Base-by-base conservation (phyloP, 345 rosid species). In the Hibiscus trionum region DNA sequence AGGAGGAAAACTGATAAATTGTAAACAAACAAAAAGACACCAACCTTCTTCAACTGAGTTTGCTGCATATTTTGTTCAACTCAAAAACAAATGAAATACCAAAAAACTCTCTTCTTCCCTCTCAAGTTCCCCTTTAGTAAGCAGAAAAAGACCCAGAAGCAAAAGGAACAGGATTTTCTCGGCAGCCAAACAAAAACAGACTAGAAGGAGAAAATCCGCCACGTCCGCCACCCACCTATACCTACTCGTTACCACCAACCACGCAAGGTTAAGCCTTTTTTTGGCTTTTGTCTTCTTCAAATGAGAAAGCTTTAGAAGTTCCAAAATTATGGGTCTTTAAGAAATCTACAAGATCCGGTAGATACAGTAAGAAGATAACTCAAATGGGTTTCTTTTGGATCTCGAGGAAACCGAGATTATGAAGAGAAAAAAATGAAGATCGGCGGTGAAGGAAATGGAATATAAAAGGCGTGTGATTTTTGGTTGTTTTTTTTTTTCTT, bases 11-110 rank as follows among this genome's bases (percentile, higher is more conserved):
- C 0, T 1, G 9, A 61, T 7, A 56, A 17, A 56, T 19, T 8
- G 0, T 61, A 16, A 1, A 11, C 9, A 8, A 55, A 66, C 6
- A 21, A 24, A 12, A 65, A 26, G 39, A 66, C 47, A 46, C 70
- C 1, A 66, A 66, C 70, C 70, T 66, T 66, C 57, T 66, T 66
- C 70, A 47, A 46, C 39, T 33, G 46, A 16, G 8, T 4, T 17
- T 19, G 52, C 68, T 64, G 68, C 68, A 39, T 64, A 3, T 37
- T 64, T 64, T 64, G 31, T 37, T 63, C 68, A 64, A 39, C 50
- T 24, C 35, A 26, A 24, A 24, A 24, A 58, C 1, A 63, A 63
- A 37, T n/a, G 5, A 47, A 66, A 14, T 4, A 17, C 49, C 27
- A 37, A 63, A 63, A 37, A 37, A 8, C 15, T 46, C 19, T 66